phyloP scores from a whole-genome alignment of 2,329 filamentous ascomycete genomes.

The Pestalotiopsis sp. region DNA sequence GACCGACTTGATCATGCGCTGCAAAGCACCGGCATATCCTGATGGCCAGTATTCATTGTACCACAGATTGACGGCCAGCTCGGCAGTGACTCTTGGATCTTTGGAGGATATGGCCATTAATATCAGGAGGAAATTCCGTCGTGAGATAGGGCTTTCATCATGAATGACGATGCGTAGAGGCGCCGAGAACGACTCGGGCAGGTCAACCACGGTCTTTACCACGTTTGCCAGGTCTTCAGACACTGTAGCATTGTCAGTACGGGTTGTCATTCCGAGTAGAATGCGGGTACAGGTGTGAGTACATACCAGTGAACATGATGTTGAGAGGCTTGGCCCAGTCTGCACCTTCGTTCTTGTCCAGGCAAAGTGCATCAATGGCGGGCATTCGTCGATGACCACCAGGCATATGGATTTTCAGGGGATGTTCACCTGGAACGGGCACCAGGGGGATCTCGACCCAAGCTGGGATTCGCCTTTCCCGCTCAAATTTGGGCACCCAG shows the following conservation, averaged over 20 bases:
- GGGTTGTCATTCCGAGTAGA: not conserved
- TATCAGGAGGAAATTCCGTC: not conserved
- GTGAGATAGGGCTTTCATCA: not conserved
- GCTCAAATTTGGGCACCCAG: not conserved
- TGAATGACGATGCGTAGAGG: not conserved
- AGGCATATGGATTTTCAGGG: not conserved
- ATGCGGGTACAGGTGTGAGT: not conserved
- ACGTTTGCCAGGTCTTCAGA: not conserved
- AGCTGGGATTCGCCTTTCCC: not conserved
- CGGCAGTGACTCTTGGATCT: not conserved
- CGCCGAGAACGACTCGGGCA: not conserved
- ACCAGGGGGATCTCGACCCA: not conserved
- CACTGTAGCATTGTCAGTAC: not conserved
- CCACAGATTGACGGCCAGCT: not conserved
- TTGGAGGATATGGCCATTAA: not conserved
- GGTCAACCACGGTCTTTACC: not conserved
- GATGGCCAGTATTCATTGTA: not conserved
- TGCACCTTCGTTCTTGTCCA: not conserved
- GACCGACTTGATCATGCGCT: not conserved
- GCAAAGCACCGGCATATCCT: not conserved
- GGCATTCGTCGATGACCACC: not conserved
- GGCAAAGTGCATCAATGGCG: not conserved
- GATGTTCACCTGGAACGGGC: not conserved
- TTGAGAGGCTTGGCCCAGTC: not conserved
- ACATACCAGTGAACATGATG: not conserved